Conservation (phyloP, 164 flowering plant species). For the Liquidambar formosana region DNA sequence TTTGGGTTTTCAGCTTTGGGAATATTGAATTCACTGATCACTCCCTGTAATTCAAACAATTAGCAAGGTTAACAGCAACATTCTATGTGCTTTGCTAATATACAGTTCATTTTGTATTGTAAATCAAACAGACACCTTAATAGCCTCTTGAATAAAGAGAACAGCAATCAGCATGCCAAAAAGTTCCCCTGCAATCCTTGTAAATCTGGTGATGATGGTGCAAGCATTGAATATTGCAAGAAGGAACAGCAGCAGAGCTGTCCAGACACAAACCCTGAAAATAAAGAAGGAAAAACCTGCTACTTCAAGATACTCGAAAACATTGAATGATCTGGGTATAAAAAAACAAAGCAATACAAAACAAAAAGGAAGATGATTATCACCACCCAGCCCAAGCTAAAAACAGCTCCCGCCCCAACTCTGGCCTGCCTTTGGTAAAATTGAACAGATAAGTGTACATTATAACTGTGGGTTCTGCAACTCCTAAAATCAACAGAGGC, state of each 20-base stretch:
- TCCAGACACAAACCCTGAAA: conserved; percentile 66
- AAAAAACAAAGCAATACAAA: too few species aligned
- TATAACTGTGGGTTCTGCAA: conserved; percentile 54
- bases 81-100: not conserved
- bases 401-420: conserved; percentile 33
- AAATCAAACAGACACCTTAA: conserved; percentile 32
- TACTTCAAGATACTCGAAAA: not conserved
- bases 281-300: not conserved
- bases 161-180: conserved; percentile 66
- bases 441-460: conserved; percentile 47
- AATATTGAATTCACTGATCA: conserved; percentile 46
- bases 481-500: conserved; percentile 47
- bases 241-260: conserved; percentile 40
- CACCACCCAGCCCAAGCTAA: conserved; percentile 59
- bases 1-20: conserved; percentile 39
- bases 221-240: conserved; percentile 54
- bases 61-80: not conserved
- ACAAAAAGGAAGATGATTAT: not conserved
- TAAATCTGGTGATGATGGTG: conserved; percentile 45
- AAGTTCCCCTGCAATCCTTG: conserved; percentile 55
- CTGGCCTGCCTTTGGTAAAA: conserved; percentile 33
- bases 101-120: not conserved
- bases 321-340: not conserved
- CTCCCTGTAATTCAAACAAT: conserved; percentile 34
- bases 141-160: conserved; percentile 58